Percentiles rank a stretch among this genome's conserved stretches.
phyloP scores from a whole-genome alignment of 257 asterid species.

The Lycium ferocissimum region DNA sequence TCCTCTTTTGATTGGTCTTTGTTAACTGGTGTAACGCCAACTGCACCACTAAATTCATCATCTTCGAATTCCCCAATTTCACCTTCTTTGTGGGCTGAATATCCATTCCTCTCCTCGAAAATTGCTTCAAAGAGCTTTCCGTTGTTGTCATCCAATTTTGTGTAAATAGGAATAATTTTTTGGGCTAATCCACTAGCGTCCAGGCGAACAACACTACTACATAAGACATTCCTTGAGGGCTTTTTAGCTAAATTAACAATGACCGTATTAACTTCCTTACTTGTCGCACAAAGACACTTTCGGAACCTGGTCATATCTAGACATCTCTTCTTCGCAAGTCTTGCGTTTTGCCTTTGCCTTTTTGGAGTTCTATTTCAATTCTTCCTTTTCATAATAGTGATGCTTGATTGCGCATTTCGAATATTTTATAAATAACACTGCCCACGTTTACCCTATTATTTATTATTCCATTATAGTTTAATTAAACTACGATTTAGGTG shows the following conservation, averaged over 20 bases:
- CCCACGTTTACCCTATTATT: no score
- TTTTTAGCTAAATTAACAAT: constrained; percentile 67
- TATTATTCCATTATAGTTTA: no score
- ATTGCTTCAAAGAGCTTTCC: constrained; percentile 30
- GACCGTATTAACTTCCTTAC: constrained; percentile 74
- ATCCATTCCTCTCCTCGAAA: constrained; percentile 75
- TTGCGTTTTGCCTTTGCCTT: no score
- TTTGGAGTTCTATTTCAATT: no score
- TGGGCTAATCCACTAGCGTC: constrained; percentile 63
- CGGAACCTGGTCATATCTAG: constrained; percentile 83
- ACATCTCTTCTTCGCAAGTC: constrained; percentile 81
- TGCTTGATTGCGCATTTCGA: no score
- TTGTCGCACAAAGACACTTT: constrained; percentile 82
- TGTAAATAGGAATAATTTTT: constrained; percentile 56
- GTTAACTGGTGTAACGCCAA: constrained; percentile 51
- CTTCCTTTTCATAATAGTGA: no score
- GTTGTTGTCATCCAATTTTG: constrained; percentile 65
- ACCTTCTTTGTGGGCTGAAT: constrained; percentile 72
- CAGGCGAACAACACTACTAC: constrained; percentile 53
- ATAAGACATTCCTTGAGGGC: constrained; percentile 61
- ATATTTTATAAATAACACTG: no score
- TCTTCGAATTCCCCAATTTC: constrained; percentile 81
- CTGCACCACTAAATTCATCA: constrained; percentile 59
- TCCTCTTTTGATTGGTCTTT: constrained; percentile 81
- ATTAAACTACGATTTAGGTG: no score